Percentiles rank a stretch among this genome's conserved stretches.
Evolutionary conservation across 352 stramenopile species (phyloP).

Genomic region (Phytophthora crassamura): DNA sequence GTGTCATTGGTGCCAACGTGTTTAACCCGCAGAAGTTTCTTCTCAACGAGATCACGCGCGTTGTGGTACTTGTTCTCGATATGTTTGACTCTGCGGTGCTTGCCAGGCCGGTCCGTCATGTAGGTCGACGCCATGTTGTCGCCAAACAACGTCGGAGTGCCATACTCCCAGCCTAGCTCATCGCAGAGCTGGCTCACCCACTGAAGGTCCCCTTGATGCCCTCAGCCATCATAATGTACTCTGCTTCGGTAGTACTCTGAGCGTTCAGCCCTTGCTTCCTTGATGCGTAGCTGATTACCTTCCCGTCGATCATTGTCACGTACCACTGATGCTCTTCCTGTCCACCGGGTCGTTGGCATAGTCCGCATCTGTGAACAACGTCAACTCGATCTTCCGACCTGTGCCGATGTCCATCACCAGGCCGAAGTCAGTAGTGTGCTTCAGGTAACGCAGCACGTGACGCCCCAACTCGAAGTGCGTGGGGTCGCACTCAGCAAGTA

Average conservation of each 20-base stretch:
- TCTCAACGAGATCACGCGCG: slow-evolving; percentile 16
- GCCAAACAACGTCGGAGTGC: slow-evolving; percentile 4
- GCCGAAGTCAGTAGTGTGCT: slow-evolving; percentile 10
- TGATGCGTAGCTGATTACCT: slow-evolving; percentile 16
- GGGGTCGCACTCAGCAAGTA: slow-evolving; percentile 20
- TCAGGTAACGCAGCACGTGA: slow-evolving; percentile 11
- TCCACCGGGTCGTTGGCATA: slow-evolving; percentile 18
- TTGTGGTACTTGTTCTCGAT: slow-evolving; percentile 40
- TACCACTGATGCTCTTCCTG: slow-evolving; percentile 16
- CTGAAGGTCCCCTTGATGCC: slow-evolving; percentile 31
- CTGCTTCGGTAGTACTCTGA: slow-evolving; percentile 28
- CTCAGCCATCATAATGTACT: slow-evolving; percentile 41
- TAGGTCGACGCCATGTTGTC: slow-evolving; percentile 27
- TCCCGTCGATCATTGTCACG: slow-evolving; percentile 16
- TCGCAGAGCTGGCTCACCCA: slow-evolving; percentile 24
- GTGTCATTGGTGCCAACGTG: slow-evolving; percentile 28
- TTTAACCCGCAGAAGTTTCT: slow-evolving; percentile 7
- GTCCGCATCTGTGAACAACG: slow-evolving; percentile 12
- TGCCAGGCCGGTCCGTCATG: slow-evolving; percentile 12
- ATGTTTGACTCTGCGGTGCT: slow-evolving; percentile 22
- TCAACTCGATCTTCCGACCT: neutral
- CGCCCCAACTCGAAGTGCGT: slow-evolving; percentile 12
- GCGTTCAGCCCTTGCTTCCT: slow-evolving; percentile 14
- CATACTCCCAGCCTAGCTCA: slow-evolving; percentile 8
- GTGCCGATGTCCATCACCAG: slow-evolving; percentile 10